A percentile compares a stretch with the other conserved stretches of the same genome.
Conservation (phyloP, 2,329 filamentous ascomycete genomes). For the Diaporthe citrichinensis region DNA sequence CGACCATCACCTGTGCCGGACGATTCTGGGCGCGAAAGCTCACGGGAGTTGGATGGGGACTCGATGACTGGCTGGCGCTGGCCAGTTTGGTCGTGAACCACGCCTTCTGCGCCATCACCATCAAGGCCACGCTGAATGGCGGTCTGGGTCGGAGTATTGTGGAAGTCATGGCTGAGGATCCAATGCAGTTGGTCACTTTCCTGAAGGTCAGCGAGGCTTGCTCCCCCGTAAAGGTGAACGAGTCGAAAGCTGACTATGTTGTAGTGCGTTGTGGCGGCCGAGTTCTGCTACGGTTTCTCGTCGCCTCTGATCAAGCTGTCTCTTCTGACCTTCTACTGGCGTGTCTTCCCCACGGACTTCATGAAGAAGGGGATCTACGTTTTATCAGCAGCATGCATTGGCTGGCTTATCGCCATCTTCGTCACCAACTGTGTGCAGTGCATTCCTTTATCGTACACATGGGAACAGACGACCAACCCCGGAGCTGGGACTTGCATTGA, state of each 20-base stretch:
- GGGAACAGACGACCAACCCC: not conserved
- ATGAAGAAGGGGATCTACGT: not conserved
- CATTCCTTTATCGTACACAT: slow-evolving; percentile 3
- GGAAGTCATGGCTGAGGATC: not conserved
- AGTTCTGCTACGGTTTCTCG: slow-evolving; percentile 11
- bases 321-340: slow-evolving; percentile 22
- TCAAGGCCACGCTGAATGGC: not conserved
- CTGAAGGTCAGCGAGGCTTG: not conserved
- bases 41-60: not conserved
- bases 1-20: not conserved
- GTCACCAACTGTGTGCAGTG: slow-evolving; percentile 14
- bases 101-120: not conserved
- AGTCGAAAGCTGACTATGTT: not conserved
- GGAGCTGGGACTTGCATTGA: not conserved
- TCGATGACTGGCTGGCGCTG: slow-evolving; percentile 21
- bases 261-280: not conserved
- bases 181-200: not conserved
- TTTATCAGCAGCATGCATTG: not conserved
- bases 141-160: not conserved
- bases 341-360: not conserved
- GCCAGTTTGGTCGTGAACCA: slow-evolving; percentile 2
- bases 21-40: slow-evolving; percentile 14
- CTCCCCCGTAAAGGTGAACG: not conserved
- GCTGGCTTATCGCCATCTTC: slow-evolving; percentile 9
- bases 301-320: slow-evolving; percentile 5